A percentile compares a stretch with the other conserved stretches of the same genome.
Evolutionary conservation across 2,329 filamentous ascomycete genomes (phyloP).

Genomic region (Phyllosticta paracitricarpa): DNA sequence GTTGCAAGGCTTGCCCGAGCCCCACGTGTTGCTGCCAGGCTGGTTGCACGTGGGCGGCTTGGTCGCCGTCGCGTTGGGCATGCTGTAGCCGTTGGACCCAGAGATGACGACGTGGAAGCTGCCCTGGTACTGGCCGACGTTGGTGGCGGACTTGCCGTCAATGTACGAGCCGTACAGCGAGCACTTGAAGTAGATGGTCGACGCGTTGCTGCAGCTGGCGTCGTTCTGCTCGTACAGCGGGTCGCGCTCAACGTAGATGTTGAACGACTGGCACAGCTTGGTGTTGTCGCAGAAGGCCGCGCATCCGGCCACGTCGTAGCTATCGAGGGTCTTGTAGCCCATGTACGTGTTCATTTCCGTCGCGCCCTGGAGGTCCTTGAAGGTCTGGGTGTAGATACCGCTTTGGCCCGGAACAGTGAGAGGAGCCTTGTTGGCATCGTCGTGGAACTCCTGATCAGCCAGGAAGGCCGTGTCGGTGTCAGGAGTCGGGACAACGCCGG

Average conservation of each 20-base stretch:
- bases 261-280: constrained; percentile 15
- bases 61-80: neutral
- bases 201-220: constrained; percentile 8
- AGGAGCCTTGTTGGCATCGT: neutral
- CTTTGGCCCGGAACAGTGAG: neutral
- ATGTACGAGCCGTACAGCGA: constrained; percentile 21
- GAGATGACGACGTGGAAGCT: constrained; percentile 15
- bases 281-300: constrained; percentile 11
- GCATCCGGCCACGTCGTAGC: constrained; percentile 13
- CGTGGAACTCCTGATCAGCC: neutral
- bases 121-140: constrained; percentile 18
- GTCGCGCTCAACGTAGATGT: constrained; percentile 17
- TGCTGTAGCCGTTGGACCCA: constrained; percentile 17
- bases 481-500: neutral
- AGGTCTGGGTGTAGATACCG: constrained; percentile 8
- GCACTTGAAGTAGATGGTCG: constrained; percentile 21
- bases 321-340: constrained; percentile 10
- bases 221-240: constrained; percentile 11
- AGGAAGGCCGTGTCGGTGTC: constrained; percentile 1
- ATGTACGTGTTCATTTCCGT: constrained; percentile 13
- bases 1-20: constrained; percentile 13
- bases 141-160: constrained; percentile 15
- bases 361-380: constrained; percentile 10
- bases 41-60: constrained; percentile 6
- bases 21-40: constrained; percentile 8